Conservation (phyloP, 2,329 filamentous ascomycete genomes). For the Samsoniella hepiali region DNA sequence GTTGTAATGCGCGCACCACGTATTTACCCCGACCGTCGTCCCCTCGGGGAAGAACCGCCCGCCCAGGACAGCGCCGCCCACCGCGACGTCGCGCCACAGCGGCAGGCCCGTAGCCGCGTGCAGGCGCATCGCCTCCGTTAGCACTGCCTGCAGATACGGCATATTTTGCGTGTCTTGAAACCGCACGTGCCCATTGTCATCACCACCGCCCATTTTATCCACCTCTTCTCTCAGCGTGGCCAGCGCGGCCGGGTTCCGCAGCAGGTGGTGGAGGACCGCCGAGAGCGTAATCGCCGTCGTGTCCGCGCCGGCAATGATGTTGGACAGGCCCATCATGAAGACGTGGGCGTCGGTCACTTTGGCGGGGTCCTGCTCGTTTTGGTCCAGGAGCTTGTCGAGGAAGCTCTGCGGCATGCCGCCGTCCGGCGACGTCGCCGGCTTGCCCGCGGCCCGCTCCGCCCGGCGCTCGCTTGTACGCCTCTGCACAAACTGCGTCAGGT, state of each 20-base stretch:
- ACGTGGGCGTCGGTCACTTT: slow-evolving; percentile 39
- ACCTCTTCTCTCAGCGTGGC: slow-evolving; percentile 28
- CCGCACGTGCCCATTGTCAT: slow-evolving; percentile 20
- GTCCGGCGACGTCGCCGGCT: slow-evolving; percentile 18
- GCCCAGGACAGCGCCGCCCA: slow-evolving; percentile 41
- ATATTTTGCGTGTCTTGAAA: slow-evolving; percentile 40
- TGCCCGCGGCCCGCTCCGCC: slow-evolving; percentile 20
- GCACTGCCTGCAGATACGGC: slow-evolving; percentile 51
- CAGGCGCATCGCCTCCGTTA: slow-evolving; percentile 52
- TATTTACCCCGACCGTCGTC: slow-evolving; percentile 35
- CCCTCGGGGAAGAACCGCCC: slow-evolving; percentile 31
- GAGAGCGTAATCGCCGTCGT: slow-evolving; percentile 49
- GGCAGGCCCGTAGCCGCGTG: slow-evolving; percentile 48
- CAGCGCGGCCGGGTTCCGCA: slow-evolving; percentile 30
- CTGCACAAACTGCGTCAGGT: slow-evolving; percentile 28
- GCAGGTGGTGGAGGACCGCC: slow-evolving; percentile 42
- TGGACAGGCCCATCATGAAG: slow-evolving; percentile 27
- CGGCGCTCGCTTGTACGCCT: slow-evolving; percentile 28
- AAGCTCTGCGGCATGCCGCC: slow-evolving; percentile 19
- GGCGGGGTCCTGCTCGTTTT: slow-evolving; percentile 39
- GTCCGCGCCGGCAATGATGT: slow-evolving; percentile 39
- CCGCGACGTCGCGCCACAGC: slow-evolving; percentile 47
- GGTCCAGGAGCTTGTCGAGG: slow-evolving; percentile 29
- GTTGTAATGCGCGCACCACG: slow-evolving; percentile 36
- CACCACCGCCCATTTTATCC: slow-evolving; percentile 17